Percentiles rank a stretch among this genome's conserved stretches.
Conservation (phyloP, 192 early-diverging fungal genomes). For the Coemansia sp. region DNA sequence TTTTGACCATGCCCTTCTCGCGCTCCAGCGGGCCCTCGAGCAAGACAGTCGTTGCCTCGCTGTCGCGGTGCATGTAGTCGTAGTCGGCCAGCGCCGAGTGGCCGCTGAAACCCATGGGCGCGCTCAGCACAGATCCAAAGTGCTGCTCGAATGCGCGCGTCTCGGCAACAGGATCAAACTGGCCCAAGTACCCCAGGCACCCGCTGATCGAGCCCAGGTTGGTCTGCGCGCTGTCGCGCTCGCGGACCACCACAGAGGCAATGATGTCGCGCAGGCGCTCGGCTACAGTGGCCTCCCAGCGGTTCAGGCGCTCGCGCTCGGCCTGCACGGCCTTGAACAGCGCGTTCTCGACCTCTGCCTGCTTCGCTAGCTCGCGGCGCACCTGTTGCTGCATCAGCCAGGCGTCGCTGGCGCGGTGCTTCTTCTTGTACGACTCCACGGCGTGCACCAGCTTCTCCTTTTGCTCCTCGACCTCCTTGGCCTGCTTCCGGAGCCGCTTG, state of each 20-base stretch:
- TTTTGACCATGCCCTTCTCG: slow-evolving; percentile 38
- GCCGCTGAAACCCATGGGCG: slow-evolving; percentile 38
- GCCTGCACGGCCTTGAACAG: slow-evolving; percentile 42
- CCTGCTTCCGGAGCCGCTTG: slow-evolving; percentile 43
- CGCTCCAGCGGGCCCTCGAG: slow-evolving; percentile 48
- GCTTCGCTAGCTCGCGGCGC: slow-evolving; percentile 38
- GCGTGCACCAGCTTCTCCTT: slow-evolving; percentile 44
- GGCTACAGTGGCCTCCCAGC: slow-evolving; percentile 33
- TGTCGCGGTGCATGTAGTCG: slow-evolving; percentile 50
- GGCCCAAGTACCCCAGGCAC: slow-evolving; percentile 23
- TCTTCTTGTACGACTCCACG: slow-evolving; percentile 41
- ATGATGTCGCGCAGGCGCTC: slow-evolving; percentile 33
- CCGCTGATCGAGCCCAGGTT: slow-evolving; percentile 12
- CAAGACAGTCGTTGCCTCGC: slow-evolving; percentile 29
- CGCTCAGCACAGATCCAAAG: slow-evolving; percentile 26
- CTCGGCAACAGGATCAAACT: slow-evolving; percentile 26
- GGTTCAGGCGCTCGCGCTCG: slow-evolving; percentile 28
- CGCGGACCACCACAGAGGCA: slow-evolving; percentile 10
- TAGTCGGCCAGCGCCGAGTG: slow-evolving; percentile 30
- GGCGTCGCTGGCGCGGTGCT: slow-evolving; percentile 24
- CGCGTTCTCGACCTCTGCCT: slow-evolving; percentile 45
- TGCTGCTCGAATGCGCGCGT: slow-evolving; percentile 28
- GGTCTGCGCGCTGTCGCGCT: slow-evolving; percentile 20
- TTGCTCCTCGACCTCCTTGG: slow-evolving; percentile 36
- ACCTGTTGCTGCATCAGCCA: slow-evolving; percentile 47